Conservation (phyloP, 352 stramenopile genomes). For the Globisporangium camurandrum region DNA sequence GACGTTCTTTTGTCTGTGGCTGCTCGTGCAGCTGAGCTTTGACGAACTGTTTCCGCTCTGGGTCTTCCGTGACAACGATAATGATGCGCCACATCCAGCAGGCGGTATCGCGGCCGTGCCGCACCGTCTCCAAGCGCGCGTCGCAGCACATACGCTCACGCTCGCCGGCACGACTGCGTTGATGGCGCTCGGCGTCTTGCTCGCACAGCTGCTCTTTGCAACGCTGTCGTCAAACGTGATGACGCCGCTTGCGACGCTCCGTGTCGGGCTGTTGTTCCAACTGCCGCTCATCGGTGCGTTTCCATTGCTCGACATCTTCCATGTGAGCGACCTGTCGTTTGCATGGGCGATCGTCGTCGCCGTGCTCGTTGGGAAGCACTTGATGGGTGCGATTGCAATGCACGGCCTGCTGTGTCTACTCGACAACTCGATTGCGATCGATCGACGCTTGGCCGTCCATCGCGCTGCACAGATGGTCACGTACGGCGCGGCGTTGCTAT, state of each 20-base stretch:
- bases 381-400: conserved; percentile 46
- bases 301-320: conserved; percentile 63
- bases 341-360: conserved; percentile 49
- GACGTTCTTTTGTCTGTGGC: conserved; percentile 65
- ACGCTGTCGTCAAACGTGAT: conserved; percentile 59
- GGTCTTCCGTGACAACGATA: conserved; percentile 77
- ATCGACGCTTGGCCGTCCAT: conserved; percentile 63
- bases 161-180: conserved; percentile 40
- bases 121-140: conserved; percentile 23
- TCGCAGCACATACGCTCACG: conserved; percentile 56
- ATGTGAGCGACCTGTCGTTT: conserved; percentile 56
- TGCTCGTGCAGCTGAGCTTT: conserved; percentile 64
- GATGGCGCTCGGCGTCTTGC: conserved; percentile 42
- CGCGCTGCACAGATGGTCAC: conserved; percentile 49
- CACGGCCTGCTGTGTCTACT: conserved; percentile 61
- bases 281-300: conserved; percentile 62
- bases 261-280: conserved; percentile 68
- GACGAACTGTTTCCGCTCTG: conserved; percentile 74
- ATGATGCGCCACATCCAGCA: conserved; percentile 11
- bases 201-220: conserved; percentile 40
- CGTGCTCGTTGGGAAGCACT: conserved; percentile 56
- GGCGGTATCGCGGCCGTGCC: conserved; percentile 10
- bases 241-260: conserved; percentile 69
- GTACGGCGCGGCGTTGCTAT: conserved; percentile 51
- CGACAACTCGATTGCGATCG: conserved; percentile 75